Evolutionary conservation across 2,329 filamentous ascomycete species (phyloP).

Genomic region (Aureobasidium sp.): DNA sequence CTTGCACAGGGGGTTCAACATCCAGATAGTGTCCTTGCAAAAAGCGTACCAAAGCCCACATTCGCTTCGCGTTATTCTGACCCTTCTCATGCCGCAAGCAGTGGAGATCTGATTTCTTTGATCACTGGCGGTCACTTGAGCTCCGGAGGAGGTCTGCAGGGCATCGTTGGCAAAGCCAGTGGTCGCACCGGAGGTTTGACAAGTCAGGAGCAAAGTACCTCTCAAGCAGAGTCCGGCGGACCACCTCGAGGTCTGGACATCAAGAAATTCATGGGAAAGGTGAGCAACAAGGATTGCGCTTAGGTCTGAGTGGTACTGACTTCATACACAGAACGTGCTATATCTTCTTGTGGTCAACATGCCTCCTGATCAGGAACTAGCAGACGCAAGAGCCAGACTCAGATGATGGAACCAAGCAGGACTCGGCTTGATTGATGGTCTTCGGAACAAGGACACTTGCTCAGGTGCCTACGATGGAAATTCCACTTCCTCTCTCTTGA

Average conservation of each 20-base stretch:
- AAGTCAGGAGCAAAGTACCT: no score
- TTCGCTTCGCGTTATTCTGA: slow-evolving; percentile 43
- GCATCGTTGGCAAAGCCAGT: slow-evolving; percentile 18
- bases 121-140: slow-evolving; percentile 38
- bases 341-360: slow-evolving; percentile 48
- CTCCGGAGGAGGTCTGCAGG: neutral
- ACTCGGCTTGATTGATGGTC: no score
- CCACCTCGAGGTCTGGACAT: neutral
- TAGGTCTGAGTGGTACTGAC: neutral
- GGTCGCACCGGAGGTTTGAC: neutral
- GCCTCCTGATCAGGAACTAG: slow-evolving; percentile 39
- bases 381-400: slow-evolving; percentile 19
- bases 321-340: slow-evolving; percentile 37
- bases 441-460: no score
- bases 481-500: no score
- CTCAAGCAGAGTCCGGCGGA: no score
- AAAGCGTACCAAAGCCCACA: neutral
- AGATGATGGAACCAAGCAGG: no score
- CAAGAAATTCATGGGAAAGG: neutral
- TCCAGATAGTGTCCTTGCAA: neutral
- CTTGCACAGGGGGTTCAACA: neutral
- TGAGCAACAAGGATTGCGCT: no score
- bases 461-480: no score
- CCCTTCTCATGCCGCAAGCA: slow-evolving; percentile 45
- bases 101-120: slow-evolving; percentile 41